These are phyloP conservation scores for Spatholobus suberectus DNA, from an alignment of 306 rosid genomes.

Conservation along the genomic window DNA sequence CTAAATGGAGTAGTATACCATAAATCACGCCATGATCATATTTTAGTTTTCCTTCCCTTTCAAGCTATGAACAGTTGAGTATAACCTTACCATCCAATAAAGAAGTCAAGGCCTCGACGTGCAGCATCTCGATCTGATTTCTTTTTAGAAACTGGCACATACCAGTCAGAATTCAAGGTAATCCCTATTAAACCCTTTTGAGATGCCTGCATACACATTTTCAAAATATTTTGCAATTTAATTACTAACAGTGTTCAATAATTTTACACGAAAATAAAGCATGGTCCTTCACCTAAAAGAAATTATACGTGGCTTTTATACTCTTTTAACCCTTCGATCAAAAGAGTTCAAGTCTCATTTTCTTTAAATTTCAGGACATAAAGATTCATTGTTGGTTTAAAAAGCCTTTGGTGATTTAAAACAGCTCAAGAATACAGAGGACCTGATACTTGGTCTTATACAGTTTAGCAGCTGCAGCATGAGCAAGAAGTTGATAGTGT, in stretches of 20 bases:
- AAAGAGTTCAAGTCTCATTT: background rate
- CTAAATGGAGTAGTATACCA: background rate
- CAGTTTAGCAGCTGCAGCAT: slow-evolving; percentile 60
- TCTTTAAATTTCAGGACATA: slow-evolving; percentile 13
- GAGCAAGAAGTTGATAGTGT: slow-evolving; percentile 70
- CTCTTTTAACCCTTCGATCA: background rate
- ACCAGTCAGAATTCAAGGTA: slow-evolving; percentile 58
- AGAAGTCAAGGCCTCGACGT: slow-evolving; percentile 64
- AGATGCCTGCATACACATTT: slow-evolving; percentile 49
- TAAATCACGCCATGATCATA: slow-evolving; percentile 11
- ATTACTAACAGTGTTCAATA: background rate
- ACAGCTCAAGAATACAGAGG: slow-evolving; percentile 14
- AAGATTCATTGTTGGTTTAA: background rate
- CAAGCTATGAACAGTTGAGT: slow-evolving; percentile 24
- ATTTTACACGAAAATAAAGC: slow-evolving; percentile 9
- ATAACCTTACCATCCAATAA: slow-evolving; percentile 70
- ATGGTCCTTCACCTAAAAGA: background rate
- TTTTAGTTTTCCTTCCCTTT: slow-evolving; percentile 7
- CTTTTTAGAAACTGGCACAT: slow-evolving; percentile 50
- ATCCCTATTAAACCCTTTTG: slow-evolving; percentile 74
- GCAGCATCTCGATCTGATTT: slow-evolving; percentile 58
- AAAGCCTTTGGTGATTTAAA: background rate
- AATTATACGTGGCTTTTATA: background rate
- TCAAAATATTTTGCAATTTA: background rate
- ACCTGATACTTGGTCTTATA: slow-evolving; percentile 70